These are phyloP conservation scores for Clonostachys rosea DNA, from an alignment of 2,329 filamentous ascomycete species.

Conservation along the genomic window DNA sequence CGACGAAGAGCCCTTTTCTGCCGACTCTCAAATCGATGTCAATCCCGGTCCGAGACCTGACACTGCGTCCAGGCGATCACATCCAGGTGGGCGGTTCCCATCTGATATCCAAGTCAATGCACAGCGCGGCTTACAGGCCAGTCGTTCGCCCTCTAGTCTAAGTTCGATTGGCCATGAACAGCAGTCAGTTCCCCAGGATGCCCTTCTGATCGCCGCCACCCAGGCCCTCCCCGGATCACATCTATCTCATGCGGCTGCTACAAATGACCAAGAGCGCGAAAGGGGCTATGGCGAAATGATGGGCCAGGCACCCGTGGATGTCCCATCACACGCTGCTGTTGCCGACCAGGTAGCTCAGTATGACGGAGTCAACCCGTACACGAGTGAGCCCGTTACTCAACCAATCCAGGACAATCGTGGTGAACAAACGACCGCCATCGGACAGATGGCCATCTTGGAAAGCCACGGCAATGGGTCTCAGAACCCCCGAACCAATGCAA, in stretches of 20 bases:
- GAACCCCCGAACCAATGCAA: constrained; percentile 7
- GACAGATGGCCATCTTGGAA: too few relatives aligned
- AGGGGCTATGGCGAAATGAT: constrained; percentile 40
- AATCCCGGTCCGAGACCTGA: constrained; percentile 45
- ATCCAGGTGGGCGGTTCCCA: constrained; percentile 95
- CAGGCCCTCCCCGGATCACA: constrained; percentile 38
- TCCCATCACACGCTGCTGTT: constrained; percentile 44
- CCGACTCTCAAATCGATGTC: constrained; percentile 39
- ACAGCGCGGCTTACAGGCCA: constrained; percentile 73
- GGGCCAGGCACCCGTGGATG: constrained; percentile 33
- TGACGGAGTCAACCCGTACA: constrained; percentile 56
- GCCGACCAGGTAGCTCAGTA: constrained; percentile 44
- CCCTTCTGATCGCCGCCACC: constrained; percentile 55
- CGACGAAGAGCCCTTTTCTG: constrained; percentile 59
- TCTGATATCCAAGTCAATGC: constrained; percentile 84
- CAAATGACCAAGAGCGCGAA: constrained; percentile 17
- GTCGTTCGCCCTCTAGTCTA: constrained; percentile 76
- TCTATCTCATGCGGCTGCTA: constrained; percentile 10
- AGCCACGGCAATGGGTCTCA: not conserved
- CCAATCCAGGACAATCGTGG: not conserved
- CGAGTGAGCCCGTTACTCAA: constrained; percentile 32
- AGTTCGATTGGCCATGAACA: constrained; percentile 56
- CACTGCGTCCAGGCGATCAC: constrained; percentile 60
- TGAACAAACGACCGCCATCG: too few relatives aligned
- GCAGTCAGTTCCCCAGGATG: constrained; percentile 10